Conservation (phyloP, 2,329 filamentous ascomycete genomes). For the Scytalidium sp. region DNA sequence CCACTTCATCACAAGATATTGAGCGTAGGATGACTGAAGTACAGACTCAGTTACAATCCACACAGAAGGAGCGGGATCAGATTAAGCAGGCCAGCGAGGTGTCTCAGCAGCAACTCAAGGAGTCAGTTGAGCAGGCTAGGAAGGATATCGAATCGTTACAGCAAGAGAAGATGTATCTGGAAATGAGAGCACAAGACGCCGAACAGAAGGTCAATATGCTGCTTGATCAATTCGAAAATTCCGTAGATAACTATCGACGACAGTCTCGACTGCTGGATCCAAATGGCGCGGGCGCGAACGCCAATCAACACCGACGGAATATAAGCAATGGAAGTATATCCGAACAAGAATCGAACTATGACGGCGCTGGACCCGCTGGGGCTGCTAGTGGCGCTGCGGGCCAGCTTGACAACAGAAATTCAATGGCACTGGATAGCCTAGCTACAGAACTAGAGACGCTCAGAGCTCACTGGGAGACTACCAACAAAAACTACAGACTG, state of each 20-base stretch:
- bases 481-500: conserved; percentile 90
- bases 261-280: conserved; percentile 59
- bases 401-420: conserved; percentile 49
- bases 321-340: conserved; percentile 56
- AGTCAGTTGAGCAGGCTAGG: conserved; percentile 50
- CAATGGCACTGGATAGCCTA: conserved; percentile 80
- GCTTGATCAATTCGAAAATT: conserved; percentile 89
- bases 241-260: conserved; percentile 91
- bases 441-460: conserved; percentile 90
- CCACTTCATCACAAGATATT: conserved; percentile 61
- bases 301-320: conserved; percentile 31
- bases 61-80: conserved; percentile 66
- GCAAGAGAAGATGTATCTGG: conserved; percentile 75
- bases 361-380: conserved; percentile 41
- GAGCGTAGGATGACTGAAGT: conserved; percentile 69
- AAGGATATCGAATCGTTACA: conserved; percentile 78
- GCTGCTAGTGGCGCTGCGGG: no score
- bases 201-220: conserved; percentile 91
- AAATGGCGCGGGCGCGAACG: conserved; percentile 35
- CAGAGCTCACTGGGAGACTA: conserved; percentile 90
- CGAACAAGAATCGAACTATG: conserved; percentile 47
- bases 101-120: conserved; percentile 53
- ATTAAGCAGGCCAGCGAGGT: conserved; percentile 55
- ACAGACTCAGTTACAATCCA: conserved; percentile 64
- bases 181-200: conserved; percentile 81